Evolutionary conservation across 108 stramenopile species (phyloP).

Genomic region (Fragilariopsis cylindrus): DNA sequence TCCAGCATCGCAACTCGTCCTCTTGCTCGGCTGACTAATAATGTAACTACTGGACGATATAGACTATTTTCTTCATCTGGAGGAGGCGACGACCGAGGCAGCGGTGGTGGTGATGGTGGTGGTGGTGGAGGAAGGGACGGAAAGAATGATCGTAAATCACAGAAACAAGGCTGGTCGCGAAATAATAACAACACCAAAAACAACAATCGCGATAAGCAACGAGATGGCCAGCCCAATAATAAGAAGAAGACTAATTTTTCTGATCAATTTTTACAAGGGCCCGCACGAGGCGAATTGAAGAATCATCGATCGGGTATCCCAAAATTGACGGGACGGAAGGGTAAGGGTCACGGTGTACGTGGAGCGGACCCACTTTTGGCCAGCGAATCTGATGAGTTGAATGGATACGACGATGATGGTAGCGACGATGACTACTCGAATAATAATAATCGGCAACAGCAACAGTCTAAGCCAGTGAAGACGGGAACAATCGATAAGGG

Average conservation of each 20-base stretch:
- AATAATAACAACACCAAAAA: conserved; percentile 2
- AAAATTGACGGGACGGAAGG: conserved; percentile 55
- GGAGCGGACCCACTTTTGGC: conserved; percentile 20
- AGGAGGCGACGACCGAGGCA: not conserved
- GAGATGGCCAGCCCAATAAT: conserved; percentile 13
- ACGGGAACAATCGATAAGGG: conserved; percentile 25
- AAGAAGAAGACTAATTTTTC: conserved; percentile 43
- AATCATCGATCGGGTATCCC: conserved; percentile 67
- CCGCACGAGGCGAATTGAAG: conserved; percentile 48
- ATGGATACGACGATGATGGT: conserved; percentile 13
- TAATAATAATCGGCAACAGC: conserved; percentile 16
- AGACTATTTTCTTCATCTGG: not conserved
- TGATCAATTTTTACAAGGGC: conserved; percentile 37
- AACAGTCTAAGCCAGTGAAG: not conserved
- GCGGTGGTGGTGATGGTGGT: conserved; percentile 1
- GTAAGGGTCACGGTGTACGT: conserved; percentile 53
- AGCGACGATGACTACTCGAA: conserved; percentile 23
- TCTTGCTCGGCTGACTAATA: not conserved
- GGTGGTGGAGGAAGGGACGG: conserved; percentile 11
- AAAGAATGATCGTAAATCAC: not conserved
- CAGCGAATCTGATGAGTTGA: conserved; percentile 40
- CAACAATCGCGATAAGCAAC: conserved; percentile 16
- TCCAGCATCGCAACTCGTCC: conserved; percentile 10
- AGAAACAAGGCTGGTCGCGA: not conserved
- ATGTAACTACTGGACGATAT: not conserved